Percentiles rank a stretch among this genome's conserved stretches.
These are phyloP conservation scores for Plasmodium gallinaceum DNA, from an alignment of 169 alveolate species.

Conservation along the genomic window DNA sequence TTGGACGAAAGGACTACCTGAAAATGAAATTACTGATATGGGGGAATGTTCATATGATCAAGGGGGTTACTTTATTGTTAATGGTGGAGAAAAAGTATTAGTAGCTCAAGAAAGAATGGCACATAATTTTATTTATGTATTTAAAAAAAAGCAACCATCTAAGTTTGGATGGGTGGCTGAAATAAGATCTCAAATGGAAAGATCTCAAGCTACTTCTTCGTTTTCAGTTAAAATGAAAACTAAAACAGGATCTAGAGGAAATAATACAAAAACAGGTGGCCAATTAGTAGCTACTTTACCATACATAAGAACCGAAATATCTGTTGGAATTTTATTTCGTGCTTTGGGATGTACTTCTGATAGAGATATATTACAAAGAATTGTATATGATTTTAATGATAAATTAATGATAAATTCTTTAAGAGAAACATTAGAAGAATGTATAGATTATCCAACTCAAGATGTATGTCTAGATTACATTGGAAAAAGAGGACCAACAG, in stretches of 20 bases:
- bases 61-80: constrained; percentile 98
- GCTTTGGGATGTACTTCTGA: constrained; percentile 97
- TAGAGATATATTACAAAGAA: constrained; percentile 91
- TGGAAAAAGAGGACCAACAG: constrained; percentile 97
- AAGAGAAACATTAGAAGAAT: constrained; percentile 96
- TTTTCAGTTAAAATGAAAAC: constrained; percentile 93
- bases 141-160: constrained; percentile 96
- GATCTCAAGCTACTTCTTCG: constrained; percentile 95
- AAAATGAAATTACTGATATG: constrained; percentile 91
- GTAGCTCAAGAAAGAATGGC: constrained; percentile 99
- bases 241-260: constrained; percentile 77
- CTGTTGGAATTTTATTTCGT: constrained; percentile 96
- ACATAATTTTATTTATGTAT: constrained; percentile 97
- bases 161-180: constrained; percentile 99
- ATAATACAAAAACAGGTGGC: constrained; percentile 89
- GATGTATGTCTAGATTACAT: constrained; percentile 91
- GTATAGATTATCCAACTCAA: constrained; percentile 94
- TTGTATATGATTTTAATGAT: constrained; percentile 96
- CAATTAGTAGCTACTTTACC: constrained; percentile 97
- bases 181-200: constrained; percentile 95
- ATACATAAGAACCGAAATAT: constrained; percentile 96
- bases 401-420: constrained; percentile 96
- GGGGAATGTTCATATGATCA: constrained; percentile 99
- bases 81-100: constrained; percentile 99
- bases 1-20: constrained; percentile 92